phyloP scores from a whole-genome alignment of 148 eudicot species.

The Nepenthes mirabilis region DNA sequence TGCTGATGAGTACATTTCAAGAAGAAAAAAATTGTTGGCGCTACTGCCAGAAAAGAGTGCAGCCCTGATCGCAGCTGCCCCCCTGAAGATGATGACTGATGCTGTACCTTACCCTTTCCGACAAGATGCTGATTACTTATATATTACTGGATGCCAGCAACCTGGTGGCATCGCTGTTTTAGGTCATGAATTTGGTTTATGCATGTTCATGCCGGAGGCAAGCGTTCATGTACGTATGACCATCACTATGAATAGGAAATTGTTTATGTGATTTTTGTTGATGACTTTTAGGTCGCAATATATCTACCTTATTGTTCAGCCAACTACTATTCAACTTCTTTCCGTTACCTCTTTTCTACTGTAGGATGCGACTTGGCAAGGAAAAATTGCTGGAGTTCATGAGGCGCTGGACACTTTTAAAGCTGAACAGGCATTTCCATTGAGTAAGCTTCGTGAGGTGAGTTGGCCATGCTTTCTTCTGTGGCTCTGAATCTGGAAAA shows the following conservation, averaged over 20 bases:
- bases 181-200: slow-evolving; percentile 77
- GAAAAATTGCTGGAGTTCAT: slow-evolving; percentile 68
- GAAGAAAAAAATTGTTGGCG: slow-evolving; percentile 67
- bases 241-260: too few relatives aligned
- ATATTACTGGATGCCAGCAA: slow-evolving; percentile 87
- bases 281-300: too few relatives aligned
- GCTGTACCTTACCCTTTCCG: slow-evolving; percentile 85
- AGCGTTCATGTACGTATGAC: slow-evolving; percentile 34
- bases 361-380: slow-evolving; percentile 89
- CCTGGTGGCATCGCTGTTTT: slow-evolving; percentile 87
- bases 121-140: slow-evolving; percentile 74
- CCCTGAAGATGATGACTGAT: slow-evolving; percentile 92
- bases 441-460: slow-evolving; percentile 49
- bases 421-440: slow-evolving; percentile 72
- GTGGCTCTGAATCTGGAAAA: too few relatives aligned
- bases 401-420: slow-evolving; percentile 61
- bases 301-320: neutral
- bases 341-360: neutral
- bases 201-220: slow-evolving; percentile 96
- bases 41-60: slow-evolving; percentile 77
- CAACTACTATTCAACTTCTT: neutral
- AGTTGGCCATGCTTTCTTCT: neutral
- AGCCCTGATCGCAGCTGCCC: slow-evolving; percentile 74
- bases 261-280: too few relatives aligned
- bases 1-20: slow-evolving; percentile 54